phyloP scores from a whole-genome alignment of 257 asterid genomes.

The Prunella vulgaris region DNA sequence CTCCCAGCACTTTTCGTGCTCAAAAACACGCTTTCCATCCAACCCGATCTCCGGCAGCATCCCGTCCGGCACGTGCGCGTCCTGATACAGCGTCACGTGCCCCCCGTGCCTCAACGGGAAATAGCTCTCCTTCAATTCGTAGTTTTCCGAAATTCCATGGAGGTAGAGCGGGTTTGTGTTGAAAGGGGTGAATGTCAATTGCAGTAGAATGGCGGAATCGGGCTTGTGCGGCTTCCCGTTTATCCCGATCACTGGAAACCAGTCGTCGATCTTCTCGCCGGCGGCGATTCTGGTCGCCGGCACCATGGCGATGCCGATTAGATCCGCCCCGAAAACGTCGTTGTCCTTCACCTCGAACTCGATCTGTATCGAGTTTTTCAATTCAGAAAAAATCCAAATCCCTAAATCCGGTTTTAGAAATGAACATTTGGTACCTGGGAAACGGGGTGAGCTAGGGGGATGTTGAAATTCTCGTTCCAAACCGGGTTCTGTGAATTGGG shows the following conservation, averaged over 20 bases:
- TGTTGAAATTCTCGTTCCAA: constrained; percentile 74
- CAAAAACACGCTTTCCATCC: constrained; percentile 28
- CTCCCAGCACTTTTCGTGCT: constrained; percentile 57
- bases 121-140: constrained; percentile 35
- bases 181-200: constrained; percentile 33
- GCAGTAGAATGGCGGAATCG: constrained; percentile 31
- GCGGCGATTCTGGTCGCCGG: constrained; percentile 31
- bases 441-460: constrained; percentile 86
- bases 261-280: constrained; percentile 39
- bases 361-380: constrained; percentile 15
- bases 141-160: constrained; percentile 29
- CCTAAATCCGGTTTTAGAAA: neutral
- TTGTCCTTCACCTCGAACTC: constrained; percentile 57
- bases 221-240: constrained; percentile 43
- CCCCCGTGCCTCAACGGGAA: constrained; percentile 57
- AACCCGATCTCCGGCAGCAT: constrained; percentile 39
- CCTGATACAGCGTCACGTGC: constrained; percentile 49
- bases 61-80: constrained; percentile 45
- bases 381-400: neutral
- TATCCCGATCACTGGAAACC: constrained; percentile 41
- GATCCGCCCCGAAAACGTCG: constrained; percentile 52
- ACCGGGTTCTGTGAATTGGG: constrained; percentile 75
- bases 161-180: constrained; percentile 22
- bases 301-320: constrained; percentile 39
- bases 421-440: constrained; percentile 27